phyloP scores from a whole-genome alignment of 1,284 basidiomycete genomes.

The Blastosporella zonata region DNA sequence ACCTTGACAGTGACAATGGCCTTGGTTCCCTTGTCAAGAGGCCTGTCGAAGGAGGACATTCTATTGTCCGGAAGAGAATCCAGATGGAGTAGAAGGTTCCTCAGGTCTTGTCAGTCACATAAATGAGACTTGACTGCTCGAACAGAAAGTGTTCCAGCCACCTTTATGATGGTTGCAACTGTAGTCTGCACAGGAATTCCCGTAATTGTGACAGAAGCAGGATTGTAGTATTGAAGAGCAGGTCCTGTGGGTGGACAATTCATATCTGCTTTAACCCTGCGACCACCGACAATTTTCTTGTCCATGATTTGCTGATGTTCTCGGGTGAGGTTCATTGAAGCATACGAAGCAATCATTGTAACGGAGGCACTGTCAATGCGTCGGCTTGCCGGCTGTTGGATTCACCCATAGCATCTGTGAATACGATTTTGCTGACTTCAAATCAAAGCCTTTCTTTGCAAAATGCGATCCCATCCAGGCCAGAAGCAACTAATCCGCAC shows the following conservation, averaged over 20 bases:
- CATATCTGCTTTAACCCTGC: slow-evolving; percentile 40
- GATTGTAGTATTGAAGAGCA: slow-evolving; percentile 20
- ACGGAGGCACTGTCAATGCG: slow-evolving; percentile 39
- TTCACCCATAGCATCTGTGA: slow-evolving; percentile 38
- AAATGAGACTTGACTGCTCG: slow-evolving; percentile 18
- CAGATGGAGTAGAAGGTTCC: slow-evolving; percentile 19
- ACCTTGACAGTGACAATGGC: slow-evolving; percentile 34
- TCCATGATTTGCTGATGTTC: slow-evolving; percentile 32
- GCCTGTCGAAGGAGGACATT: slow-evolving; percentile 18
- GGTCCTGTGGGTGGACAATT: slow-evolving; percentile 32
- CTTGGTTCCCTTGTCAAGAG: slow-evolving; percentile 16
- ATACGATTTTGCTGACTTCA: slow-evolving; percentile 34
- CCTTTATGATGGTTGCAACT: slow-evolving; percentile 15
- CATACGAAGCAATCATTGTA: slow-evolving; percentile 37
- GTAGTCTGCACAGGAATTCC: slow-evolving; percentile 26
- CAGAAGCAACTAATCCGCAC: slow-evolving; percentile 35
- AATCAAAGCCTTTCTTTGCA: slow-evolving; percentile 36
- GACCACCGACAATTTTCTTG: slow-evolving; percentile 29
- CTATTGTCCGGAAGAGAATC: slow-evolving; percentile 8
- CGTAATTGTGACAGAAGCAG: slow-evolving; percentile 34
- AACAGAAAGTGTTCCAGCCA: slow-evolving; percentile 16
- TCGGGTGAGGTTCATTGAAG: slow-evolving; percentile 26
- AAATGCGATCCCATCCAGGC: slow-evolving; percentile 43
- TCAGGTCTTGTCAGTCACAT: slow-evolving; percentile 18
- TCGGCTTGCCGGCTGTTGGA: slow-evolving; percentile 28